These are phyloP conservation scores for Barnettozyma sucrosica DNA, from an alignment of 805 yeast species.

Conservation along the genomic window DNA sequence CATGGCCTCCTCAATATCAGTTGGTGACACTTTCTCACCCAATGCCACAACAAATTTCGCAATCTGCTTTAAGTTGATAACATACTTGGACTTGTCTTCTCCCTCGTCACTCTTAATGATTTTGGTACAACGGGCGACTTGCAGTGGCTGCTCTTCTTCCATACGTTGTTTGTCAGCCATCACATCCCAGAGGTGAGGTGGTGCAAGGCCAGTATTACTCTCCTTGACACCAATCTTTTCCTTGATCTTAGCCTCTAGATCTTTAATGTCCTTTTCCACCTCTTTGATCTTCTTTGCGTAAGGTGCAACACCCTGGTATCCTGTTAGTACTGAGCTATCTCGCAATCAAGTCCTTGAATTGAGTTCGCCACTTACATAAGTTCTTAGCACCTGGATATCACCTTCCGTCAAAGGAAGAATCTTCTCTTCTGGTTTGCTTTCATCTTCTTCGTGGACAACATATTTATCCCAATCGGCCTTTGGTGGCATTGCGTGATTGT, in stretches of 20 bases:
- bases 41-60: slow-evolving; percentile 96
- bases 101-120: slow-evolving; percentile 66
- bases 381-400: slow-evolving; percentile 93
- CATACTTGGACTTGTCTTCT: slow-evolving; percentile 85
- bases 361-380: slow-evolving; percentile 51
- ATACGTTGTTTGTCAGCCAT: slow-evolving; percentile 92
- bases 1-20: slow-evolving; percentile 99
- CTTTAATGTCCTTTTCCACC: slow-evolving; percentile 82
- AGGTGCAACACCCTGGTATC: slow-evolving; percentile 81
- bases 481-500: slow-evolving; percentile 65
- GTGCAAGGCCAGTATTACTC: slow-evolving; percentile 95
- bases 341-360: background rate
- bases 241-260: slow-evolving; percentile 79
- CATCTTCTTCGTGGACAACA: slow-evolving; percentile 74
- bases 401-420: slow-evolving; percentile 89
- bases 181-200: slow-evolving; percentile 96
- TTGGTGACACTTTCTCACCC: slow-evolving; percentile 96
- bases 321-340: slow-evolving; percentile 11
- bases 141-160: slow-evolving; percentile 91
- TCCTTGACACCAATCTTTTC: slow-evolving; percentile 93
- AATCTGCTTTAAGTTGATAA: slow-evolving; percentile 94
- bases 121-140: slow-evolving; percentile 98
- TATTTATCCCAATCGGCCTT: slow-evolving; percentile 98
- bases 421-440: slow-evolving; percentile 56
- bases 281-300: slow-evolving; percentile 76